A percentile compares a stretch with the other conserved stretches of the same genome.
Evolutionary conservation across 2,329 filamentous ascomycete genomes (phyloP).

Genomic region (Xylaria sp.): DNA sequence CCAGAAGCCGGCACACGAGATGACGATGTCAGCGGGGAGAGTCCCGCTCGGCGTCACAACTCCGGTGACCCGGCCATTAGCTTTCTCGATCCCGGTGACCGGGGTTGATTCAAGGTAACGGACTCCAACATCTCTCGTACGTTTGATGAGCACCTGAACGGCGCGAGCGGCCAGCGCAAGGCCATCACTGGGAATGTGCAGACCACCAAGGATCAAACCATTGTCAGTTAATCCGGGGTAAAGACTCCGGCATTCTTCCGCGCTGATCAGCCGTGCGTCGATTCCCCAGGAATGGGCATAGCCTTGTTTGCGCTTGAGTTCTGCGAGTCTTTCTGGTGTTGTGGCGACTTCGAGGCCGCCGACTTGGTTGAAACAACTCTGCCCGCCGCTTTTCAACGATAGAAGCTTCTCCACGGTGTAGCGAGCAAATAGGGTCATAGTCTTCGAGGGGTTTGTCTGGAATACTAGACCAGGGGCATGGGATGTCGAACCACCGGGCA

Average conservation of each 20-base stretch:
- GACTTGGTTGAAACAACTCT: conserved; percentile 40
- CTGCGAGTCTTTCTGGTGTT: conserved; percentile 35
- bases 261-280: conserved; percentile 31
- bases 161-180: conserved; percentile 35
- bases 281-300: conserved; percentile 38
- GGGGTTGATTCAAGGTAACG: conserved; percentile 35
- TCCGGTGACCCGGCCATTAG: conserved; percentile 31
- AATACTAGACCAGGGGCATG: conserved; percentile 39
- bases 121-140: conserved; percentile 34
- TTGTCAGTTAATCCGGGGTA: conserved; percentile 34
- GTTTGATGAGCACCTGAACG: conserved; percentile 37
- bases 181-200: conserved; percentile 37
- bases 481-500: conserved; percentile 38
- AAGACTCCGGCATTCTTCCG: conserved; percentile 33
- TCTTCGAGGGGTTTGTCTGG: conserved; percentile 39
- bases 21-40: conserved; percentile 36
- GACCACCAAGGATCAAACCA: conserved; percentile 33
- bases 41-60: conserved; percentile 31
- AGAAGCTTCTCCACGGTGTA: conserved; percentile 37
- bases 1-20: conserved; percentile 40
- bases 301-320: conserved; percentile 38
- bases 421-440: conserved; percentile 37
- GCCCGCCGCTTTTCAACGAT: conserved; percentile 31
- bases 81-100: conserved; percentile 35
- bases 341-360: conserved; percentile 38